Evolutionary conservation across 805 yeast genomes (phyloP).

Genomic region (Candida jianshihensis): DNA sequence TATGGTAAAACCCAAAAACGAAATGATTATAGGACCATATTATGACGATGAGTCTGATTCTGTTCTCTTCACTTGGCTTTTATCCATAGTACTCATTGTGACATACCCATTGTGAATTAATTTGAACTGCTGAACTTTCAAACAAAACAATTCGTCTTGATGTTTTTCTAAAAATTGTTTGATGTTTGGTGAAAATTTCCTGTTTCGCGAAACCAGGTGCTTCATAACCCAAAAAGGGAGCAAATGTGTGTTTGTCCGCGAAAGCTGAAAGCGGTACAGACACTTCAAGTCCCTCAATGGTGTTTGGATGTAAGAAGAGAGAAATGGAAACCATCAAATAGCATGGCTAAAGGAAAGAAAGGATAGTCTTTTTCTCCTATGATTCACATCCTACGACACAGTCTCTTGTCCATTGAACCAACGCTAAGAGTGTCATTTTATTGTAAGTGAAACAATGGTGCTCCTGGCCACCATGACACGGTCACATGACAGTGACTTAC

Average conservation of each 20-base stretch:
- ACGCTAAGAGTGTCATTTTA: too few species aligned
- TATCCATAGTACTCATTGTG: neutral
- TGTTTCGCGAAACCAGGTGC: neutral
- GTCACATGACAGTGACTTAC: slow-evolving; percentile 1
- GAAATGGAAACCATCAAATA: too few species aligned
- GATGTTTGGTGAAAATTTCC: slow-evolving; percentile 11
- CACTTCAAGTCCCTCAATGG: neutral
- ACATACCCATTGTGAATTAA: slow-evolving; percentile 5
- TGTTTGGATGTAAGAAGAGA: slow-evolving; percentile 1
- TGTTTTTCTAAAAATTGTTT: slow-evolving; percentile 2
- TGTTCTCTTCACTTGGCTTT: neutral
- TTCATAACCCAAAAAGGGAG: slow-evolving; percentile 4
- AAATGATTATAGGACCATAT: neutral
- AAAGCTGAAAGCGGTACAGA: neutral
- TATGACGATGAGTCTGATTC: neutral
- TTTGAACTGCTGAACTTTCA: slow-evolving; percentile 1
- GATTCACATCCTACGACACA: too few species aligned
- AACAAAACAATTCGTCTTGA: slow-evolving; percentile 1
- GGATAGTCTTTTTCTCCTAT: too few species aligned
- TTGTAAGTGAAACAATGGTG: too few species aligned
- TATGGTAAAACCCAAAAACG: neutral
- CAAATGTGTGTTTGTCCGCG: slow-evolving; percentile 4
- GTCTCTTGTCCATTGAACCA: too few species aligned
- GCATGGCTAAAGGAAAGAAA: too few species aligned
- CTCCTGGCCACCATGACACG: too few species aligned